Evolutionary conservation across 495 filamentous ascomycete species (phyloP).

Genomic region (Penicillium bialowiezense): DNA sequence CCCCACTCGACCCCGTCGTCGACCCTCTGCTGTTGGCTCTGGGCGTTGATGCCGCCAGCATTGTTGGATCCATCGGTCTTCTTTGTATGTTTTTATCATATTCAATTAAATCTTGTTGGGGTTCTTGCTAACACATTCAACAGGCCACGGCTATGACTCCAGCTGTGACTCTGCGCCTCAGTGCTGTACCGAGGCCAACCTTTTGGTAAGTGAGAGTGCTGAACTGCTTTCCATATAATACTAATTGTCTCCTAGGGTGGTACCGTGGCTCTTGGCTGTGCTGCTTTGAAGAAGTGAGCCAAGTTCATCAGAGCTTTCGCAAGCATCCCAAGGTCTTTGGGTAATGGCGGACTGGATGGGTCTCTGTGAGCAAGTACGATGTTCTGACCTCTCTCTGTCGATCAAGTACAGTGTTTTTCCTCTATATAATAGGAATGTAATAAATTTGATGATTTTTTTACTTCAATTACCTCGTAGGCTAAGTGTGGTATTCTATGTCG

Average conservation of each 20-base stretch:
- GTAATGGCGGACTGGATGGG: neutral
- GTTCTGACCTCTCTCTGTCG: no score
- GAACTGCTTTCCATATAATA: no score
- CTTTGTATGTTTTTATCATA: slow-evolving; percentile 24
- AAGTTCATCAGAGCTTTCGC: neutral
- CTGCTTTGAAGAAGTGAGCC: slow-evolving; percentile 1
- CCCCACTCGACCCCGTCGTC: slow-evolving; percentile 46
- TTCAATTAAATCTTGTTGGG: neutral
- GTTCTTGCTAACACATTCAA: slow-evolving; percentile 1
- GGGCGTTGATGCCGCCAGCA: slow-evolving; percentile 76
- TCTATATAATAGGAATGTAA: no score
- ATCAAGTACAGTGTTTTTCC: no score
- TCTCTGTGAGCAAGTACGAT: neutral
- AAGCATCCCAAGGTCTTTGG: neutral
- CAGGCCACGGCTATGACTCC: slow-evolving; percentile 28
- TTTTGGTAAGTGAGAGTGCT: slow-evolving; percentile 27
- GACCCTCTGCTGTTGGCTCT: slow-evolving; percentile 75
- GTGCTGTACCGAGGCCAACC: slow-evolving; percentile 37
- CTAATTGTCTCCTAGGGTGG: slow-evolving; percentile 1
- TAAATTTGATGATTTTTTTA: neutral
- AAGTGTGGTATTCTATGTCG: no score
- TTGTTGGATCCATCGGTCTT: slow-evolving; percentile 53
- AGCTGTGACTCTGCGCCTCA: slow-evolving; percentile 23
- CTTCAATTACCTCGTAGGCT: no score
- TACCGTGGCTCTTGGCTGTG: slow-evolving; percentile 3